Conservation (phyloP, 495 filamentous ascomycete species). For the Aspergillus bertholletiae region DNA sequence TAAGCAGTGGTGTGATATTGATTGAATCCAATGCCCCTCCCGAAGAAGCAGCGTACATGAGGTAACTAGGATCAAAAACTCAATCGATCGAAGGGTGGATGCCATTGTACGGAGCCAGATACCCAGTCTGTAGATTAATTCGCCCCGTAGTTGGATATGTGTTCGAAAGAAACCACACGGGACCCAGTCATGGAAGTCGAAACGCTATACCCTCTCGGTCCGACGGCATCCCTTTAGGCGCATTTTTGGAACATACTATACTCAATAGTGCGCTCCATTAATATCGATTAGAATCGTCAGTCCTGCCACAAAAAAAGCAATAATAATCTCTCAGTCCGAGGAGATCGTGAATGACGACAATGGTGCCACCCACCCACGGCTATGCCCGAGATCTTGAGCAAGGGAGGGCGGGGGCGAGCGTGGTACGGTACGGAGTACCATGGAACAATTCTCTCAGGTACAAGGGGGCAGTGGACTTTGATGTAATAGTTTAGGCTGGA, state of each 20-base stretch:
- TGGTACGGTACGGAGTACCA: slow-evolving; percentile 15
- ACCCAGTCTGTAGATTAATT: not conserved
- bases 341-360: slow-evolving; percentile 14
- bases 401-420: slow-evolving; percentile 24
- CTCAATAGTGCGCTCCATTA: slow-evolving; percentile 3
- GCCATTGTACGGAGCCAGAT: not conserved
- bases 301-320: not conserved
- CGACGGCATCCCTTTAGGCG: not conserved
- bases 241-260: not conserved
- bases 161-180: not conserved
- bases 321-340: not conserved
- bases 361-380: slow-evolving; percentile 22
- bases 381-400: slow-evolving; percentile 28
- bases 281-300: slow-evolving; percentile 1
- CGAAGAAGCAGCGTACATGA: not conserved
- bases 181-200: not conserved
- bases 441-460: slow-evolving; percentile 18
- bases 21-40: not conserved
- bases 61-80: not conserved
- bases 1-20: slow-evolving; percentile 3
- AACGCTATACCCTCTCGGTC: not conserved
- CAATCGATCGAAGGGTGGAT: slow-evolving; percentile 9
- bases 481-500: too few species aligned
- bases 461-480: not conserved
- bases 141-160: not conserved